phyloP scores from a whole-genome alignment of 179 eudicot species.

The Vitellaria paradoxa region DNA sequence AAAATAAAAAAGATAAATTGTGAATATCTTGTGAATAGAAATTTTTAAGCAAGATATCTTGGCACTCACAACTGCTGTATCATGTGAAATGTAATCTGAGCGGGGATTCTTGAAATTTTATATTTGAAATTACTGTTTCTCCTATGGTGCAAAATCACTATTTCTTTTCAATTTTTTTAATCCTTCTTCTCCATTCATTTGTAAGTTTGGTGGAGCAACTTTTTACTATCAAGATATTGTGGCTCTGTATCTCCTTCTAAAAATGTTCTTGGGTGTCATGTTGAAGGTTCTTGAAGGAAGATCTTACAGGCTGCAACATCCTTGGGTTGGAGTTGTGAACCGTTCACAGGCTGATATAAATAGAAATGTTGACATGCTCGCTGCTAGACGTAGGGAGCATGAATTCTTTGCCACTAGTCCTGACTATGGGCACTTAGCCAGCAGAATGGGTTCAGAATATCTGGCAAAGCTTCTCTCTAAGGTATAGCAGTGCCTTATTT shows the following conservation, averaged over 20 bases:
- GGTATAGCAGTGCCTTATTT: conserved; percentile 23
- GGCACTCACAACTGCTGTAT: no score
- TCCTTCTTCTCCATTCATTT: not conserved
- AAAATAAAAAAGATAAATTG: no score
- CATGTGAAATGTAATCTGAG: no score
- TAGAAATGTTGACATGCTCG: conserved; percentile 55
- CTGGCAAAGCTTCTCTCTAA: conserved; percentile 61
- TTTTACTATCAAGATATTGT: conserved; percentile 2
- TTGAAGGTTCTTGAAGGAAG: conserved; percentile 73
- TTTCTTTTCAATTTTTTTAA: not conserved
- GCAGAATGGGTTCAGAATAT: conserved; percentile 65
- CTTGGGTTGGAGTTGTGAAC: conserved; percentile 76
- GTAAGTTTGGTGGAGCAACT: not conserved
- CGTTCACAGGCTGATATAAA: conserved; percentile 71
- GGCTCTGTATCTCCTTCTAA: not conserved
- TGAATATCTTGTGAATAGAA: no score
- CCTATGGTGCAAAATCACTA: not conserved
- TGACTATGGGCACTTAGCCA: conserved; percentile 56
- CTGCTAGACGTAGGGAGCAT: conserved; percentile 56
- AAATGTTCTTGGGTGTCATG: conserved; percentile 7
- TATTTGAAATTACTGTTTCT: no score
- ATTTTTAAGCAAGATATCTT: no score
- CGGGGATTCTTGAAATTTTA: no score
- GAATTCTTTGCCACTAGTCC: conserved; percentile 56
- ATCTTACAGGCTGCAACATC: conserved; percentile 53